A percentile compares a stretch with the other conserved stretches of the same genome.
Conservation (phyloP, 2,329 filamentous ascomycete genomes). For the Talaromyces verruculosus region DNA sequence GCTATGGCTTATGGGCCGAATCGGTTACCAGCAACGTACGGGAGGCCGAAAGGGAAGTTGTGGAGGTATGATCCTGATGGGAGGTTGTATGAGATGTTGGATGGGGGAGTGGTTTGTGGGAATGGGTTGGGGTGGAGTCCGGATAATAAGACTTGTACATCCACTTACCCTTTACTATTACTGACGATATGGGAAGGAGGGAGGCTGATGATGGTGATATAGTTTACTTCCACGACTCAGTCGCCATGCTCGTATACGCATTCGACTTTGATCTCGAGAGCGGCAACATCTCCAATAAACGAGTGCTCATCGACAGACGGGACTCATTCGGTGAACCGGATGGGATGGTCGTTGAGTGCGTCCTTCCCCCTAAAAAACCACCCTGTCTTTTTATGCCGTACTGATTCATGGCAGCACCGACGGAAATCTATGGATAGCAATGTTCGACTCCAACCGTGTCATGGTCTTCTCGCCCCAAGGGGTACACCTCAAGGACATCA, state of each 20-base stretch:
- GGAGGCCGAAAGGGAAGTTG: conserved; percentile 28
- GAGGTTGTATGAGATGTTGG: conserved; percentile 35
- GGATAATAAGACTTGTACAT: conserved; percentile 38
- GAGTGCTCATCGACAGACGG: conserved; percentile 31
- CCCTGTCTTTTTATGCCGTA: background rate
- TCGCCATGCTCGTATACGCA: conserved; percentile 33
- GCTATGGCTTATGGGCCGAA: conserved; percentile 37
- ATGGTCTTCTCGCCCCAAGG: conserved; percentile 38
- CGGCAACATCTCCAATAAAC: conserved; percentile 35
- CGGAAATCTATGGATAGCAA: conserved; percentile 41
- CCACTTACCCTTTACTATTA: background rate
- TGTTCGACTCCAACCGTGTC: conserved; percentile 36
- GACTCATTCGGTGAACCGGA: conserved; percentile 36
- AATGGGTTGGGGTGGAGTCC: conserved; percentile 42
- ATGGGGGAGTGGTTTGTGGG: conserved; percentile 37
- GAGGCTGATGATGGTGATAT: conserved; percentile 15
- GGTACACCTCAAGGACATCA: conserved; percentile 36
- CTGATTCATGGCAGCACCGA: conserved; percentile 28
- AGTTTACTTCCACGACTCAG: conserved; percentile 41
- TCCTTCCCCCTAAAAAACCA: background rate
- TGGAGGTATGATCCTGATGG: conserved; percentile 30
- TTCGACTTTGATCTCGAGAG: conserved; percentile 38
- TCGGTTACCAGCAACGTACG: conserved; percentile 32
- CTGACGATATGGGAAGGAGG: too few relatives aligned
- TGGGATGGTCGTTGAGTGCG: conserved; percentile 43